Percentiles rank a stretch among this genome's conserved stretches.
Conservation (phyloP, 2,329 filamentous ascomycete genomes). For the Trichoderma sp. region DNA sequence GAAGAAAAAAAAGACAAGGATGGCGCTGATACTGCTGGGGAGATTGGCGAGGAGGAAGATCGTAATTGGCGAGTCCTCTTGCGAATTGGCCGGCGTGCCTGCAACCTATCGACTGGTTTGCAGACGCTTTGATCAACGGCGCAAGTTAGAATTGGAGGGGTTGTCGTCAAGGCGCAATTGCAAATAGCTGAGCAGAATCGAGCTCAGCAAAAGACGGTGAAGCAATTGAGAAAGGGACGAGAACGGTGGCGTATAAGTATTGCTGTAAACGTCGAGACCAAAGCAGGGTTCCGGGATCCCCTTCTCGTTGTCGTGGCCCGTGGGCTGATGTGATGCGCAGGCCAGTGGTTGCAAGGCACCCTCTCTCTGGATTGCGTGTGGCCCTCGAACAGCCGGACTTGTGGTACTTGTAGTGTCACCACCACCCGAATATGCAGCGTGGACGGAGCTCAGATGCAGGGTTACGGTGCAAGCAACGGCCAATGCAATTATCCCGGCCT, state of each 20-base stretch:
- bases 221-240: neutral
- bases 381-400: neutral
- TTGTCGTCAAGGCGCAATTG: neutral
- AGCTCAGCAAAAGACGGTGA: neutral
- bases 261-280: neutral
- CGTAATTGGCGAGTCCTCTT: slow-evolving; percentile 1
- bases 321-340: slow-evolving; percentile 15
- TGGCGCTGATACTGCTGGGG: neutral
- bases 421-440: neutral
- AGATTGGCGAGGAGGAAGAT: slow-evolving; percentile 14
- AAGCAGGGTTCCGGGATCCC: neutral
- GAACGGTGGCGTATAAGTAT: neutral
- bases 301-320: neutral
- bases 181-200: neutral
- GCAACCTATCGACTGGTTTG: neutral
- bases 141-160: neutral
- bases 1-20: neutral
- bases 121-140: neutral
- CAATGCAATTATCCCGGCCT: slow-evolving; percentile 1
- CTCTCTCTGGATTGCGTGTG: neutral
- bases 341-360: slow-evolving; percentile 1
- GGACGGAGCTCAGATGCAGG: slow-evolving; percentile 3
- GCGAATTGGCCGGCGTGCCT: neutral
- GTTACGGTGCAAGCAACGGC: neutral
- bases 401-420: neutral